Evolutionary conservation across 1,139 yeast species (phyloP).

Genomic region (Lodderomyces orthopsilosis): DNA sequence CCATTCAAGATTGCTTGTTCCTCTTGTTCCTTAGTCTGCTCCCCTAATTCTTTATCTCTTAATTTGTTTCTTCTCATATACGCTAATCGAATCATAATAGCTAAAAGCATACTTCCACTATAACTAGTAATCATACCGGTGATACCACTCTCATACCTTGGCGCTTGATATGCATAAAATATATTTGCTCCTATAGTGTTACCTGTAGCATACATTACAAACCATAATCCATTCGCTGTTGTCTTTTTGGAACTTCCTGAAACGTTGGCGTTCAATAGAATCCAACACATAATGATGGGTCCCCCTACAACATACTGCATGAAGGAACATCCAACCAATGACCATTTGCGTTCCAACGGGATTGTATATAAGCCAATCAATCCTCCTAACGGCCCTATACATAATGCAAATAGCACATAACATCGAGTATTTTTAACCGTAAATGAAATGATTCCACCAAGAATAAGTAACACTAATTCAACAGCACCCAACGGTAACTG

Average conservation of each 20-base stretch:
- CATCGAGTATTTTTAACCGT: slow-evolving; percentile 19
- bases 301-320: slow-evolving; percentile 32
- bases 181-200: slow-evolving; percentile 29
- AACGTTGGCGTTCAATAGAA: slow-evolving; percentile 23
- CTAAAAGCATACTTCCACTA: slow-evolving; percentile 14
- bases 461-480: slow-evolving; percentile 28
- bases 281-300: slow-evolving; percentile 32
- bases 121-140: background rate
- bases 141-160: slow-evolving; percentile 24
- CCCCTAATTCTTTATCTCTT: slow-evolving; percentile 24
- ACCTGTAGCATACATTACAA: slow-evolving; percentile 27
- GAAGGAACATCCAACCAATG: slow-evolving; percentile 33
- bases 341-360: slow-evolving; percentile 20
- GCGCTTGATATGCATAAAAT: slow-evolving; percentile 27
- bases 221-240: slow-evolving; percentile 24
- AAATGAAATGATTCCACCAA: slow-evolving; percentile 23
- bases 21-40: slow-evolving; percentile 21
- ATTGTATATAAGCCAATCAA: slow-evolving; percentile 23
- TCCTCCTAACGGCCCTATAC: slow-evolving; percentile 24
- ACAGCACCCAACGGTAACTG: slow-evolving; percentile 32
- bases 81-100: slow-evolving; percentile 19
- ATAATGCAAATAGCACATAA: slow-evolving; percentile 17
- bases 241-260: slow-evolving; percentile 27
- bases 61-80: slow-evolving; percentile 21
- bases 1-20: slow-evolving; percentile 30